A percentile compares a stretch with the other conserved stretches of the same genome.
These are phyloP conservation scores for Paracoccidioides brasiliensis DNA, from an alignment of 2,329 filamentous ascomycete species.

Conservation along the genomic window DNA sequence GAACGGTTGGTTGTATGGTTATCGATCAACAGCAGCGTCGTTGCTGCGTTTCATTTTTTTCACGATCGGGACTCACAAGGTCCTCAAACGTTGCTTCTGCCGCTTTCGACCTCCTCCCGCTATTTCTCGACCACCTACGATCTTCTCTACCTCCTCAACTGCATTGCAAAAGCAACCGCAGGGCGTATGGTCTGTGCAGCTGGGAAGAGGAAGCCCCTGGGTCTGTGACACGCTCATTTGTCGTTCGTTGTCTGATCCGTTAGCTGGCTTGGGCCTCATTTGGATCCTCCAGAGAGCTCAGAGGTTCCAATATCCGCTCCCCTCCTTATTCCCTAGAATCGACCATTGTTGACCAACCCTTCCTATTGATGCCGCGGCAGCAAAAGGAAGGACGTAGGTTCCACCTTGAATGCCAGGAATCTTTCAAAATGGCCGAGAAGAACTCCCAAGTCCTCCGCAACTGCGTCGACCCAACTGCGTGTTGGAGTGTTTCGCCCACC, in stretches of 20 bases:
- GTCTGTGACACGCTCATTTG: neutral
- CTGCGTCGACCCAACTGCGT: slow-evolving; percentile 12
- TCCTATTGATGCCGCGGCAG: slow-evolving; percentile 6
- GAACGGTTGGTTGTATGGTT: too few relatives aligned
- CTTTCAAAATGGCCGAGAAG: slow-evolving; percentile 24
- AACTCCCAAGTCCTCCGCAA: slow-evolving; percentile 15
- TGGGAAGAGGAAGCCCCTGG: neutral
- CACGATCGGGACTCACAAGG: neutral
- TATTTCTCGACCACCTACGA: neutral
- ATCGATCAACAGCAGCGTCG: too few relatives aligned
- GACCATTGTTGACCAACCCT: neutral
- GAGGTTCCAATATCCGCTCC: neutral
- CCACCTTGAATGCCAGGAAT: slow-evolving; percentile 31
- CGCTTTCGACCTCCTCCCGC: neutral
- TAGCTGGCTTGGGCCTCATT: too few relatives aligned
- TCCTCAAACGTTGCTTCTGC: slow-evolving; percentile 1
- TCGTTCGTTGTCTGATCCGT: neutral
- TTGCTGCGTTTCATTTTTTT: neutral
- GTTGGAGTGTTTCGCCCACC: slow-evolving; percentile 20
- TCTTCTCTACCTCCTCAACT: neutral
- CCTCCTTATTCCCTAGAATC: neutral
- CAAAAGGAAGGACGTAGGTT: slow-evolving; percentile 17
- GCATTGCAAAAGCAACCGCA: neutral
- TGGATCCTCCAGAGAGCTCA: too few relatives aligned
- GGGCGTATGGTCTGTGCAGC: neutral